Percentiles rank a stretch among this genome's conserved stretches.
Evolutionary conservation across 805 yeast species (phyloP).

Genomic region (Kuraishia piskuri): DNA sequence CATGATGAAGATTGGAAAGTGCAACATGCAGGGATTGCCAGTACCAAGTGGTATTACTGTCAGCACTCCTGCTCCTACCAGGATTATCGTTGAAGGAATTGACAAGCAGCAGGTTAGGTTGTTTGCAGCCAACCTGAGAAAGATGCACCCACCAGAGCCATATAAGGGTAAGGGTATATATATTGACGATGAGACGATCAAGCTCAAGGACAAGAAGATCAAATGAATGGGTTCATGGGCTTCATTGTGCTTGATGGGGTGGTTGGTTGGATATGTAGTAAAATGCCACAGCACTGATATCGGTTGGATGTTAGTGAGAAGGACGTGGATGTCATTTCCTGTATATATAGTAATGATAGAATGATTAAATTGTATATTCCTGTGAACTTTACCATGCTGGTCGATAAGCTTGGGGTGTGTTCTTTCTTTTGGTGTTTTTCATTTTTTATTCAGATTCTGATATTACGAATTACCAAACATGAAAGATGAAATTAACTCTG

Average conservation of each 20-base stretch:
- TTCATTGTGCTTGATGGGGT: too few species aligned
- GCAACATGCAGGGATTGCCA: constrained; percentile 65
- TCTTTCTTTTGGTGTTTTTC: too few species aligned
- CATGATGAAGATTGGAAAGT: constrained; percentile 80
- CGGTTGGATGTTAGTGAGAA: background rate
- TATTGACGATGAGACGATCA: constrained; percentile 84
- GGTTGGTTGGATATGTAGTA: background rate
- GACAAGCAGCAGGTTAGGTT: constrained; percentile 81
- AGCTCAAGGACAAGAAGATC: constrained; percentile 86
- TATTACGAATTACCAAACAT: too few species aligned
- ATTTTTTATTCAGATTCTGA: too few species aligned
- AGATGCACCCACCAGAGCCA: constrained; percentile 92
- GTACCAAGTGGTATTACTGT: constrained; percentile 76
- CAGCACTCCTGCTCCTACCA: constrained; percentile 74
- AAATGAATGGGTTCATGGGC: constrained; percentile 37
- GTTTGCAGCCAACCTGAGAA: constrained; percentile 83
- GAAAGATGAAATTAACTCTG: too few species aligned
- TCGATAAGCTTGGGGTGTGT: too few species aligned
- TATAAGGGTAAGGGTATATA: constrained; percentile 97
- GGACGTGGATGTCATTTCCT: background rate
- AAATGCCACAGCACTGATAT: too few species aligned
- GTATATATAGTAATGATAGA: background rate
- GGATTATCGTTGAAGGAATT: constrained; percentile 77
- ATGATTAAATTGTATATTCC: too few species aligned
- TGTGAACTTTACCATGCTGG: too few species aligned